phyloP scores from a whole-genome alignment of 164 flowering plant species.

The Nymphaea thermarum region DNA sequence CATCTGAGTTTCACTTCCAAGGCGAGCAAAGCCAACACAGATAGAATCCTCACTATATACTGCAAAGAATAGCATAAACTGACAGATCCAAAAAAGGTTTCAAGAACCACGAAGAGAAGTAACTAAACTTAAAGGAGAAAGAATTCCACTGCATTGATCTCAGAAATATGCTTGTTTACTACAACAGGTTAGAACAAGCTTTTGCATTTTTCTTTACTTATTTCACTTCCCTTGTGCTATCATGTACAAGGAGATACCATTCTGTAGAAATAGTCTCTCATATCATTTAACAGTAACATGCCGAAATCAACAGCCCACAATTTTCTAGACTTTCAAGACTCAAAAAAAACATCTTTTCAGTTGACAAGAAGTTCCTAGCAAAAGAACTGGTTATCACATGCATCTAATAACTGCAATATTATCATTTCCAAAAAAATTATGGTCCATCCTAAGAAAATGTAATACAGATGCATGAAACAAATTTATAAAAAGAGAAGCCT shows the following conservation, averaged over 20 bases:
- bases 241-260: too few species aligned
- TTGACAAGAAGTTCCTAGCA: too few species aligned
- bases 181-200: too few species aligned
- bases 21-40: constrained; percentile 86
- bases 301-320: too few species aligned
- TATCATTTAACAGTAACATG: too few species aligned
- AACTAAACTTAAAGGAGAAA: not conserved
- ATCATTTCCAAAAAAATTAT: not conserved
- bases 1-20: constrained; percentile 78
- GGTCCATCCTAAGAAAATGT: not conserved
- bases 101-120: not conserved
- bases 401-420: not conserved
- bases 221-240: too few species aligned
- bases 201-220: too few species aligned
- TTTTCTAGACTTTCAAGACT: too few species aligned
- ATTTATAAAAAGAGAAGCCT: not conserved
- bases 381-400: too few species aligned
- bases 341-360: too few species aligned
- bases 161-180: too few species aligned
- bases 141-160: not conserved
- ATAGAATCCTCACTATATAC: constrained; percentile 56
- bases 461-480: not conserved
- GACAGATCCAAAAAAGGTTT: not conserved
- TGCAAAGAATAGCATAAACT: constrained; percentile 15
- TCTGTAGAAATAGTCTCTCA: too few species aligned